Percentiles rank a stretch among this genome's conserved stretches.
These are phyloP conservation scores for Astragalus membranaceus DNA, from an alignment of 306 rosid genomes.

Conservation along the genomic window DNA sequence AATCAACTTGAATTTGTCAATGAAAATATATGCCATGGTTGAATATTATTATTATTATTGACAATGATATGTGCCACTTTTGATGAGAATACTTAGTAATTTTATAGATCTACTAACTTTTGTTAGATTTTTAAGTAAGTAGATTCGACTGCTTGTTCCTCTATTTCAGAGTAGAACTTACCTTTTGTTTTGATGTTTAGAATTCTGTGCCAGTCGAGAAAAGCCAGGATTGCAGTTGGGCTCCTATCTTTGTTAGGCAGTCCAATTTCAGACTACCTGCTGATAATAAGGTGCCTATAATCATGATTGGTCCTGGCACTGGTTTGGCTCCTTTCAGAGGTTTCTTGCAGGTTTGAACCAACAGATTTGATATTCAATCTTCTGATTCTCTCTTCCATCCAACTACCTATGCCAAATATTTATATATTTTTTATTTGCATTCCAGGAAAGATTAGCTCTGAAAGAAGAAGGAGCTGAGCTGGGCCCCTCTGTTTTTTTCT, in stretches of 20 bases:
- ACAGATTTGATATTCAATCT: slow-evolving; percentile 13
- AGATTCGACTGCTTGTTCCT: neutral
- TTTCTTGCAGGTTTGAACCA: slow-evolving; percentile 76
- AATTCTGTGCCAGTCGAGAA: slow-evolving; percentile 64
- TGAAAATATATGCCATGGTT: neutral
- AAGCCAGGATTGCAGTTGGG: slow-evolving; percentile 79
- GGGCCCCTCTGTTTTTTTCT: slow-evolving; percentile 73
- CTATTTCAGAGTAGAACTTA: neutral
- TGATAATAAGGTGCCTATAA: slow-evolving; percentile 68
- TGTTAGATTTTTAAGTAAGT: neutral
- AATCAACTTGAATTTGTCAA: slow-evolving; percentile 3
- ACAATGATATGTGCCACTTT: neutral
- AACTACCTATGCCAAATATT: slow-evolving; percentile 1
- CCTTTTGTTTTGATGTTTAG: slow-evolving; percentile 35
- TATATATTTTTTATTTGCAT: slow-evolving; percentile 4
- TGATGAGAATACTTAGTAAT: neutral
- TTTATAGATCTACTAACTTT: neutral
- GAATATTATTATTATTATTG: neutral
- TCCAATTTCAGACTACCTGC: slow-evolving; percentile 91
- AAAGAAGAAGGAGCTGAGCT: slow-evolving; percentile 69
- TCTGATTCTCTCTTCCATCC: neutral
- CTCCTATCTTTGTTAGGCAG: slow-evolving; percentile 87
- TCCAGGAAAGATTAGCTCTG: slow-evolving; percentile 85
- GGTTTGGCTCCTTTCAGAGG: slow-evolving; percentile 99
- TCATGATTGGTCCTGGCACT: slow-evolving; percentile 99